Evolutionary conservation across 2,329 filamentous ascomycete genomes (phyloP).

Genomic region (Didymellaceae sp.): DNA sequence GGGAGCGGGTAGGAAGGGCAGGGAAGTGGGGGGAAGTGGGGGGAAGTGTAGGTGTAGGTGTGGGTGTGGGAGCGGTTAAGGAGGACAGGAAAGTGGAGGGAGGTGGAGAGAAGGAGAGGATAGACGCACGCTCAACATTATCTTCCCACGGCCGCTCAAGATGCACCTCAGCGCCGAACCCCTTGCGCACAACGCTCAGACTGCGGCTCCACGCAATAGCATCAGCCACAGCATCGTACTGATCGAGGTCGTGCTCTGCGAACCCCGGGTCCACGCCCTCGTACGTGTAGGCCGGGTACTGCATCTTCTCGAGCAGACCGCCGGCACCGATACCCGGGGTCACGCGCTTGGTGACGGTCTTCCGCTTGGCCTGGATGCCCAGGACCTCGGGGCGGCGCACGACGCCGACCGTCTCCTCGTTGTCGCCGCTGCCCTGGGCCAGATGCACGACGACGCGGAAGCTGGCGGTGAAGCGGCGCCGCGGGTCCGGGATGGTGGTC

Average conservation of each 20-base stretch:
- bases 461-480: conserved; percentile 52
- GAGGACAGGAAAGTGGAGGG: too few relatives aligned
- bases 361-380: conserved; percentile 60
- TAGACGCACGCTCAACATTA: conserved; percentile 43
- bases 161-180: conserved; percentile 60
- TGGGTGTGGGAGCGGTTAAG: too few relatives aligned
- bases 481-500: conserved; percentile 60
- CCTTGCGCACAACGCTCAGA: conserved; percentile 64
- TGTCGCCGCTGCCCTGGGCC: conserved; percentile 46
- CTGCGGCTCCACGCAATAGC: conserved; percentile 74
- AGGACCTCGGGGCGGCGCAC: conserved; percentile 57
- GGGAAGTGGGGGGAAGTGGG: too few relatives aligned
- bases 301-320: conserved; percentile 50
- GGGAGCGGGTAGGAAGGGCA: too few relatives aligned
- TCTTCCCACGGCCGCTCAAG: conserved; percentile 55
- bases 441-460: conserved; percentile 64
- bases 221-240: conserved; percentile 69
- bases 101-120: neutral
- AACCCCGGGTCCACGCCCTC: conserved; percentile 67
- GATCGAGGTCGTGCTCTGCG: conserved; percentile 72
- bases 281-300: conserved; percentile 61
- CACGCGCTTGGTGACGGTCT: conserved; percentile 56
- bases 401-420: conserved; percentile 57
- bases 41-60: too few relatives aligned
- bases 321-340: conserved; percentile 60